A percentile compares a stretch with the other conserved stretches of the same genome.
phyloP scores from a whole-genome alignment of 306 rosid genomes.

The Quercus cerris region DNA sequence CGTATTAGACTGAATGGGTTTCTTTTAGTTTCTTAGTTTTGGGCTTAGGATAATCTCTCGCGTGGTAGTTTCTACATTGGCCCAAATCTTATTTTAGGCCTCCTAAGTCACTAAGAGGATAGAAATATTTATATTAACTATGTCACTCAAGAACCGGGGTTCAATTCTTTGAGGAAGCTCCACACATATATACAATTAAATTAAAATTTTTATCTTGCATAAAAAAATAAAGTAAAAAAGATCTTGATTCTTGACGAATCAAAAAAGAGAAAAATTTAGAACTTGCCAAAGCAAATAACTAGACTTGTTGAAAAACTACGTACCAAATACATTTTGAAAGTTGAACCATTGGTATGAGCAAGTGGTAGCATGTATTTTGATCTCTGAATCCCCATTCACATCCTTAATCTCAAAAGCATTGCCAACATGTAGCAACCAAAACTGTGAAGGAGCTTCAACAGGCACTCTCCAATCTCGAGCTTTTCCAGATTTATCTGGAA shows the following conservation, averaged over 20 bases:
- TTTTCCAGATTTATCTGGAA: constrained; percentile 20
- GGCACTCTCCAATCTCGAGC: constrained; percentile 71
- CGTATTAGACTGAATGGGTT: too few species aligned
- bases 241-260: too few species aligned
- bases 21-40: too few species aligned
- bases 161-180: too few species aligned
- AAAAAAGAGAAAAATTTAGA: not conserved
- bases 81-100: too few species aligned
- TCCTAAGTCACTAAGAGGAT: too few species aligned
- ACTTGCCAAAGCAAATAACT: not conserved
- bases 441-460: constrained; percentile 70
- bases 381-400: constrained; percentile 39
- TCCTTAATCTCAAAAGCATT: constrained; percentile 59
- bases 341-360: constrained; percentile 97
- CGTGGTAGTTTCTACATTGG: too few species aligned
- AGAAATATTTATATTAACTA: too few species aligned
- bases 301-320: not conserved
- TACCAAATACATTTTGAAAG: constrained; percentile 74
- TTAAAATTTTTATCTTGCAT: not conserved
- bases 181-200: too few species aligned
- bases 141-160: too few species aligned
- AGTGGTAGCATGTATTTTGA: constrained; percentile 69
- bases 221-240: not conserved
- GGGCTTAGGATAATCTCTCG: too few species aligned
- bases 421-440: constrained; percentile 85